phyloP scores from a whole-genome alignment of 768 basidiomycete genomes.

The Suillus subaureus region DNA sequence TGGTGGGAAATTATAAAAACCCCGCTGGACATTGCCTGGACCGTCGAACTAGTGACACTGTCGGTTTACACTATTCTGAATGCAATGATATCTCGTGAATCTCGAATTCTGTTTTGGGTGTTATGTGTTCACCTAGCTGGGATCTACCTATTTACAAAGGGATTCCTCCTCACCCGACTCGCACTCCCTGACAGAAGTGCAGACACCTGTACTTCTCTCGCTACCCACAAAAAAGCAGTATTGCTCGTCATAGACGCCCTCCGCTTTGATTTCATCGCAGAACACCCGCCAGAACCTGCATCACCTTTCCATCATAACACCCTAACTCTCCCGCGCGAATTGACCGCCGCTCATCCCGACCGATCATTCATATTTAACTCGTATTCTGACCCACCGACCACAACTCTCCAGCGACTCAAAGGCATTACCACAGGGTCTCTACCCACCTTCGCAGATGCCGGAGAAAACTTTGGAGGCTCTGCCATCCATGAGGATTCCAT shows the following conservation, averaged over 20 bases:
- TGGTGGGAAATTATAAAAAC: background rate
- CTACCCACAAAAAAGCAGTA: no score
- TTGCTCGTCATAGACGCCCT: conserved; percentile 90
- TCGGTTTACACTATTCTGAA: background rate
- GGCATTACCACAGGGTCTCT: conserved; percentile 93
- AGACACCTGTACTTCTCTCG: no score
- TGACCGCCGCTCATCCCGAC: conserved; percentile 62
- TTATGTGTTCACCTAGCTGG: no score
- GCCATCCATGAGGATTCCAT: conserved; percentile 88
- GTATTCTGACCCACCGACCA: conserved; percentile 92
- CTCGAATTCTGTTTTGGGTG: no score
- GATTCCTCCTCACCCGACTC: no score
- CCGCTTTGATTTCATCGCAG: conserved; percentile 90
- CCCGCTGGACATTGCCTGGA: no score
- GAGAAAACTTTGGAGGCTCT: conserved; percentile 88
- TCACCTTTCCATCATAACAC: conserved; percentile 82
- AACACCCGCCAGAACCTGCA: conserved; percentile 54
- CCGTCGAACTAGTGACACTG: no score
- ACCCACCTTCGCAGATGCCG: conserved; percentile 95
- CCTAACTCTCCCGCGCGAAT: conserved; percentile 73
- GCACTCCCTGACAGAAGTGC: no score
- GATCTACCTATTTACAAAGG: conserved; percentile 40
- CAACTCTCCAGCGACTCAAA: conserved; percentile 94
- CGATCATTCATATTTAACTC: conserved; percentile 88
- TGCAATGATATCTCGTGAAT: no score